These are phyloP conservation scores for Cladosporium sp. DNA, from an alignment of 2,329 filamentous ascomycete genomes.

Conservation along the genomic window DNA sequence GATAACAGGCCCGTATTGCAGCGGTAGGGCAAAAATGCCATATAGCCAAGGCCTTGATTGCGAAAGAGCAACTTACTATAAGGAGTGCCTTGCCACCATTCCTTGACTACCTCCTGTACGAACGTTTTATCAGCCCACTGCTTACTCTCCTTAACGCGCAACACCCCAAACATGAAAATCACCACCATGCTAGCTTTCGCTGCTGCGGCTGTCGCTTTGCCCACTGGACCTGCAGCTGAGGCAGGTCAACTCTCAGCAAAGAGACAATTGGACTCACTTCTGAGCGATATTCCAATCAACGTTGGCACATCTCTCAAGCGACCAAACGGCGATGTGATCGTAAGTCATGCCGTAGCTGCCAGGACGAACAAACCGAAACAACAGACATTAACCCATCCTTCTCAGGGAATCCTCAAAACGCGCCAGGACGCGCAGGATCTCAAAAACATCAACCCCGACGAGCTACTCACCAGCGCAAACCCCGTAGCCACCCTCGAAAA, in stretches of 20 bases:
- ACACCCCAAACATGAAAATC: not conserved
- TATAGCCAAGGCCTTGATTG: too few species aligned
- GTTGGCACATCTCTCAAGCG: not conserved
- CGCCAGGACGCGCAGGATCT: not conserved
- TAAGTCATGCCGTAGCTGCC: not conserved
- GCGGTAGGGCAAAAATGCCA: too few species aligned
- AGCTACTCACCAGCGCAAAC: not conserved
- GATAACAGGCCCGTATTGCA: too few species aligned
- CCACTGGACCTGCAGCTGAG: not conserved
- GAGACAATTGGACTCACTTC: not conserved
- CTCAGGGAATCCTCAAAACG: conserved; percentile 1
- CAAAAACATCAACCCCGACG: not conserved
- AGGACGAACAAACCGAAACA: not conserved
- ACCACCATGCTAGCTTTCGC: not conserved
- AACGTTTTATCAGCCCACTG: not conserved
- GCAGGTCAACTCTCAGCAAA: not conserved
- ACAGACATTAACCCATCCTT: not conserved
- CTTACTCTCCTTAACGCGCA: too few species aligned
- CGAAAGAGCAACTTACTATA: too few species aligned
- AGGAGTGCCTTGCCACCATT: not conserved
- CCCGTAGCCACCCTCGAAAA: too few species aligned
- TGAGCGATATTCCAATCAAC: conserved; percentile 1
- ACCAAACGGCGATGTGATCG: conserved; percentile 7
- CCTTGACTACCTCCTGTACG: not conserved
- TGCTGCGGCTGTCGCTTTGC: not conserved